Evolutionary conservation across 202 grass and related monocot genomes (phyloP).

Genomic region (Brachypodium distachyon): DNA sequence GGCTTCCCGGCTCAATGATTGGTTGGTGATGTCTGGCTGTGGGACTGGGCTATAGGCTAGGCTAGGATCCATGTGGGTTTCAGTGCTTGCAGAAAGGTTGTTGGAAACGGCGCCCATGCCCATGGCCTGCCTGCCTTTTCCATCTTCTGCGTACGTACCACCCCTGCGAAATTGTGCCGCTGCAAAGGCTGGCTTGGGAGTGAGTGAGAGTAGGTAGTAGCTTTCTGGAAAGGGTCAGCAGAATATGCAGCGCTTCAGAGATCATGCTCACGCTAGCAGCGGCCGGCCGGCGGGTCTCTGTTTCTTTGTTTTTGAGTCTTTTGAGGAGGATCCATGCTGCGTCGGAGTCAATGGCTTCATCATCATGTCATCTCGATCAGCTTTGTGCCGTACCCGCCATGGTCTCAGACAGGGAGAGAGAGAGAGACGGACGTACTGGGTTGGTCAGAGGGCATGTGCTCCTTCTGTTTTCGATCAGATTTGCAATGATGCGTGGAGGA

Average conservation of each 20-base stretch:
- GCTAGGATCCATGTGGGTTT: slow-evolving; percentile 49
- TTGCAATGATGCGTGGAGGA: slow-evolving; percentile 16
- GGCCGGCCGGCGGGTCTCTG: neutral
- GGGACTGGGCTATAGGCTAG: too few relatives aligned
- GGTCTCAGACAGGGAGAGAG: neutral
- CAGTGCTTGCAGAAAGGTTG: slow-evolving; percentile 37
- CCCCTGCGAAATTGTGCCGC: neutral
- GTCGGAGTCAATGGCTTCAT: slow-evolving; percentile 18
- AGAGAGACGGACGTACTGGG: too few relatives aligned
- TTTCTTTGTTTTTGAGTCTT: neutral
- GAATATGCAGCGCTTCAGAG: slow-evolving; percentile 11
- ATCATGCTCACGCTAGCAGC: neutral
- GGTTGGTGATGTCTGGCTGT: slow-evolving; percentile 39
- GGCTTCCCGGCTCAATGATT: slow-evolving; percentile 38
- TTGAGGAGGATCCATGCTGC: slow-evolving; percentile 39
- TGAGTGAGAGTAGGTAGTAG: neutral
- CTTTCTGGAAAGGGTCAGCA: slow-evolving; percentile 30
- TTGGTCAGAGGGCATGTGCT: neutral
- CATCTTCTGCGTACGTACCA: slow-evolving; percentile 2
- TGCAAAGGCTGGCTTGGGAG: slow-evolving; percentile 1
- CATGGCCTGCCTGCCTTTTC: slow-evolving; percentile 9
- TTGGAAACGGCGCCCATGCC: slow-evolving; percentile 21
- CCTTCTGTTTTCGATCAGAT: slow-evolving; percentile 4
- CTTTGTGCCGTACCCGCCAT: neutral
- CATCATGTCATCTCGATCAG: neutral